Conservation (phyloP, 108 stramenopile genomes). For the Skeletonema grethae region DNA sequence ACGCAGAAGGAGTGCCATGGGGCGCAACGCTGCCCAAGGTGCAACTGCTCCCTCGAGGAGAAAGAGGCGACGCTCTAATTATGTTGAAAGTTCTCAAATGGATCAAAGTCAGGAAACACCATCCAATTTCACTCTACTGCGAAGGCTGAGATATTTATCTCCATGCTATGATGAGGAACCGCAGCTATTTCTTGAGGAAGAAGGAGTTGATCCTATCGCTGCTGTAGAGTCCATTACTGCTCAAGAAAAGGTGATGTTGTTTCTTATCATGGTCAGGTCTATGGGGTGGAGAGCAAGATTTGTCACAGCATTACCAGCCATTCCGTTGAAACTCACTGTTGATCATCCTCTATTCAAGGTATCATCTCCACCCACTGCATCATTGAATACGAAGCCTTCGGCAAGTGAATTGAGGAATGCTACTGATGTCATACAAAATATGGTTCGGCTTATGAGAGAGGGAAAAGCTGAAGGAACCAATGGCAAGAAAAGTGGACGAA, state of each 20-base stretch:
- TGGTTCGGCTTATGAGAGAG: constrained; percentile 3
- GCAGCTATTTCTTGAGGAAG: constrained; percentile 38
- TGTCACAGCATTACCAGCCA: constrained; percentile 65
- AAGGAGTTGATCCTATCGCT: constrained; percentile 27
- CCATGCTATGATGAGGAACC: constrained; percentile 52
- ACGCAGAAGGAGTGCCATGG: constrained; percentile 32
- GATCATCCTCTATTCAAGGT: constrained; percentile 68
- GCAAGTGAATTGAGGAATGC: constrained; percentile 1
- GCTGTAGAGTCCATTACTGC: constrained; percentile 31
- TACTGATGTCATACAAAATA: constrained; percentile 12
- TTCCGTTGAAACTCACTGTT: constrained; percentile 63
- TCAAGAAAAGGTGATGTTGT: constrained; percentile 51
- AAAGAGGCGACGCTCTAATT: not conserved
- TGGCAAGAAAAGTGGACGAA: constrained; percentile 5
- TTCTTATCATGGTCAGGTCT: constrained; percentile 69
- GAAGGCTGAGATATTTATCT: constrained; percentile 43
- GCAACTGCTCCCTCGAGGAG: constrained; percentile 25
- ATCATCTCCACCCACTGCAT: not conserved
- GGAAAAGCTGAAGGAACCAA: not conserved
- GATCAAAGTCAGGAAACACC: constrained; percentile 5
- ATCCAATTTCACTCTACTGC: constrained; percentile 26
- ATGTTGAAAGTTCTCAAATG: not conserved
- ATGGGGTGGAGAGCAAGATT: constrained; percentile 80
- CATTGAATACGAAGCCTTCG: constrained; percentile 13
- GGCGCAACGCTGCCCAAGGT: constrained; percentile 49